These are phyloP conservation scores for Mycena amicta DNA, from an alignment of 768 basidiomycete species.

Conservation along the genomic window DNA sequence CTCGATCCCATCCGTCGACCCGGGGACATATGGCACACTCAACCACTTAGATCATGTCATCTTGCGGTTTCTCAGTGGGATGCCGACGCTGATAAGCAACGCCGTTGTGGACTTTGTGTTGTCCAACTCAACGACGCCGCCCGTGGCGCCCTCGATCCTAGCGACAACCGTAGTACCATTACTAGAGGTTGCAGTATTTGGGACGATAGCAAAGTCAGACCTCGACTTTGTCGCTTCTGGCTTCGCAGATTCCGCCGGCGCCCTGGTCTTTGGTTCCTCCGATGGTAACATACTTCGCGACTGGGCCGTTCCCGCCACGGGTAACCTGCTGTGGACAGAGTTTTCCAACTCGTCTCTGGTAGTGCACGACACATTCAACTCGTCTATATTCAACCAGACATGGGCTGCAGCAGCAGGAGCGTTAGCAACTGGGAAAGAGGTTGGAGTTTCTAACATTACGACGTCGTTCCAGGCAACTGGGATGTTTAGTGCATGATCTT, in stretches of 20 bases:
- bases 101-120: slow-evolving; percentile 55
- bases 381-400: slow-evolving; percentile 47
- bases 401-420: slow-evolving; percentile 50
- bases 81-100: slow-evolving; percentile 47
- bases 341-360: slow-evolving; percentile 50
- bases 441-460: slow-evolving; percentile 49
- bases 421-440: slow-evolving; percentile 32
- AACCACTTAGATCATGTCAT: slow-evolving; percentile 58
- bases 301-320: slow-evolving; percentile 52
- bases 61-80: slow-evolving; percentile 55
- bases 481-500: slow-evolving; percentile 23
- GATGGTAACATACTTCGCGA: slow-evolving; percentile 49
- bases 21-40: slow-evolving; percentile 58
- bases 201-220: slow-evolving; percentile 52
- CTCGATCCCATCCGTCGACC: slow-evolving; percentile 40
- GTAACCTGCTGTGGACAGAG: slow-evolving; percentile 54
- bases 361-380: slow-evolving; percentile 51
- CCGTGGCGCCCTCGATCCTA: slow-evolving; percentile 41
- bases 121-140: slow-evolving; percentile 41
- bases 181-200: slow-evolving; percentile 69
- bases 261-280: slow-evolving; percentile 63
- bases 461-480: slow-evolving; percentile 36
- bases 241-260: slow-evolving; percentile 49
- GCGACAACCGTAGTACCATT: slow-evolving; percentile 50
- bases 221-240: slow-evolving; percentile 50